A percentile compares a stretch with the other conserved stretches of the same genome.
phyloP scores from a whole-genome alignment of 352 stramenopile species.

The Globisporangium polare region DNA sequence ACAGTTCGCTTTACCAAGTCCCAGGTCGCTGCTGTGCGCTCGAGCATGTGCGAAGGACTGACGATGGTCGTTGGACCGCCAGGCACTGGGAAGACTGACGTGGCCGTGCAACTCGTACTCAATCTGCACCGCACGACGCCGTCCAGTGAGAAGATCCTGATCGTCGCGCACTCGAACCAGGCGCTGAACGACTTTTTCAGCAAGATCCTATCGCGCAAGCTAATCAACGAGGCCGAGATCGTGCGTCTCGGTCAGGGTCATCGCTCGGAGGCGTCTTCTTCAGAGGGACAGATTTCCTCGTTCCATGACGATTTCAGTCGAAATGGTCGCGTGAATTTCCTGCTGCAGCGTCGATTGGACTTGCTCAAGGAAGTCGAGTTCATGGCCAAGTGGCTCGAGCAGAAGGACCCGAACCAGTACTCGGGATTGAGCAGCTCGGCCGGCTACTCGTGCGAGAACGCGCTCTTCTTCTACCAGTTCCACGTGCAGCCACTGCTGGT shows the following conservation, averaged over 20 bases:
- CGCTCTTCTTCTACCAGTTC: slow-evolving; percentile 92
- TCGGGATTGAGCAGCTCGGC: slow-evolving; percentile 58
- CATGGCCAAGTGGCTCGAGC: slow-evolving; percentile 88
- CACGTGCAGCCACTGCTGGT: slow-evolving; percentile 86
- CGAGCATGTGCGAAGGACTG: slow-evolving; percentile 90
- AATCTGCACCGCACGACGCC: slow-evolving; percentile 88
- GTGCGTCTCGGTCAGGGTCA: slow-evolving; percentile 80
- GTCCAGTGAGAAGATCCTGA: slow-evolving; percentile 86
- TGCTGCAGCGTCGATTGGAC: slow-evolving; percentile 57
- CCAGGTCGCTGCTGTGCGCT: slow-evolving; percentile 91
- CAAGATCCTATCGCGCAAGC: slow-evolving; percentile 87
- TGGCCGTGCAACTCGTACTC: slow-evolving; percentile 92
- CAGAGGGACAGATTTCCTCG: slow-evolving; percentile 28
- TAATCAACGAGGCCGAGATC: slow-evolving; percentile 81
- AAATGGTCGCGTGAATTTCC: slow-evolving; percentile 87
- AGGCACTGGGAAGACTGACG: slow-evolving; percentile 94
- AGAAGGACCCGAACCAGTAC: slow-evolving; percentile 32
- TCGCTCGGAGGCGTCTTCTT: not conserved
- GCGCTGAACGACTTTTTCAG: slow-evolving; percentile 95
- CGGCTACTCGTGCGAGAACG: slow-evolving; percentile 96
- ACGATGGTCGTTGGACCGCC: slow-evolving; percentile 93
- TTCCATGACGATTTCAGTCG: slow-evolving; percentile 87
- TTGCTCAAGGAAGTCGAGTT: slow-evolving; percentile 92
- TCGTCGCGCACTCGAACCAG: slow-evolving; percentile 95
- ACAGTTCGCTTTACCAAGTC: slow-evolving; percentile 88